Conservation (phyloP, 1,284 basidiomycete genomes). For the Mycosarcoma maydis region DNA sequence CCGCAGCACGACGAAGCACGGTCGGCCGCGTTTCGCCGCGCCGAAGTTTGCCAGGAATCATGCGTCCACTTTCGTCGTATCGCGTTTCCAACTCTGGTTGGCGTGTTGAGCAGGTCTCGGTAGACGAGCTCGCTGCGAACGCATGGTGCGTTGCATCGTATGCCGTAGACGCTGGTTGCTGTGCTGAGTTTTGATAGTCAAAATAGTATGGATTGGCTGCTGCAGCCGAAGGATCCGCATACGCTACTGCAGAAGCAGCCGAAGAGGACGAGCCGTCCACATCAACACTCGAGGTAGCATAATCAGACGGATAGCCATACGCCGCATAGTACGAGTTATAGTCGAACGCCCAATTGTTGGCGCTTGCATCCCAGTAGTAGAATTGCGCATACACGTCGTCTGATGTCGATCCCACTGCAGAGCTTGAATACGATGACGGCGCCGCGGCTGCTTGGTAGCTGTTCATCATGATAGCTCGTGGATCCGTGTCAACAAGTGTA, state of each 20-base stretch:
- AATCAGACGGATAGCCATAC: constrained; percentile 54
- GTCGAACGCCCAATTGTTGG: constrained; percentile 64
- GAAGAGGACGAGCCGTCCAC: not conserved
- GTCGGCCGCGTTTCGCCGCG: constrained; percentile 87
- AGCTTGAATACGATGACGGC: constrained; percentile 10
- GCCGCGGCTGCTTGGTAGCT: constrained; percentile 1
- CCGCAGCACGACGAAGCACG: constrained; percentile 91
- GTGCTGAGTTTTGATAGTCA: constrained; percentile 5
- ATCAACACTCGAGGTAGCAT: too few species aligned
- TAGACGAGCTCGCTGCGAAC: constrained; percentile 8
- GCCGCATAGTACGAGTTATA: constrained; percentile 61
- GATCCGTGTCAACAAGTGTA: not conserved
- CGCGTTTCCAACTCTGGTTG: too few species aligned
- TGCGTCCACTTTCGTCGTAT: constrained; percentile 31
- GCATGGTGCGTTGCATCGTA: constrained; percentile 11
- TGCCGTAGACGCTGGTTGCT: not conserved
- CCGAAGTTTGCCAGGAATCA: constrained; percentile 70
- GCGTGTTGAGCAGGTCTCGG: too few species aligned
- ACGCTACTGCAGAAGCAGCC: constrained; percentile 4
- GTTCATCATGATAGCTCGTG: too few species aligned
- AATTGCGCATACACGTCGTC: constrained; percentile 64
- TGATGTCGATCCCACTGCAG: constrained; percentile 11
- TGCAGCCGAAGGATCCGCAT: constrained; percentile 5
- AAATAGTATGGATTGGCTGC: constrained; percentile 23
- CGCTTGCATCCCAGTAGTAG: constrained; percentile 63